Evolutionary conservation across 164 flowering plant genomes (phyloP), one percentile per base, ranked within the genome.

Genomic region (Euptelea pleiosperma): DNA sequence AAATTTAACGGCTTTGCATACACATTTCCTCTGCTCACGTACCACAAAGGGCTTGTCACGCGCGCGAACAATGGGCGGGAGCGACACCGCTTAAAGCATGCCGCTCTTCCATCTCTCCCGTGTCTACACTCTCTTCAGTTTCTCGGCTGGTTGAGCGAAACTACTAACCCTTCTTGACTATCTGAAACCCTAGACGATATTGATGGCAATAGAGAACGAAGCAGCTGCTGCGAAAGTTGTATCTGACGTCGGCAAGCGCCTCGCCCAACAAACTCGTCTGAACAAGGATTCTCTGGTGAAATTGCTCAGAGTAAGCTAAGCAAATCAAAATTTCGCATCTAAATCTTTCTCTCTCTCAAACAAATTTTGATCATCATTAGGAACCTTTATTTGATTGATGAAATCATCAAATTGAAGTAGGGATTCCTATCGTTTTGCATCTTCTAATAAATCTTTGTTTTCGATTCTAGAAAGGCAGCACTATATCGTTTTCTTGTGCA

Each of bases 261-360:
- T 91, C 65, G 59, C 60, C 19, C 56, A 60, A 37, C 74, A 74
- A 57, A 24, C 78, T 58, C 89, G 87, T 31, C 83, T 78, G 21
- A 78, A 75, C 81, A 89, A 91, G 60, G 92, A 79, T 57, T 60
- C 65, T 26, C 75, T 91, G 40, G 72, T 85, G 71, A 89, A 87
- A 47, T 72, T 80, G 29, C 91, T 91, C 70, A 66, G 77, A 44
- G 96, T 89, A 69, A 48, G 69, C 52, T 14, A 18, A 18, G 6
- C 22, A 41, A 15, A 2, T 16, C 15, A 34, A 4, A 22, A 34
- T 19, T 0, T 46, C 3, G 2, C 36, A 8, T 37, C 10, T 16
- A 1, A 19, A 22, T 37, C 30, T 24, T 9, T 16, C 25, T 53
- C 16, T 25, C 5, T 59, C 21, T n/a, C 6, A 11, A 34, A 29